A percentile compares a stretch with the other conserved stretches of the same genome.
Conservation (phyloP, 495 filamentous ascomycete species). For the Neurospora sp. region DNA sequence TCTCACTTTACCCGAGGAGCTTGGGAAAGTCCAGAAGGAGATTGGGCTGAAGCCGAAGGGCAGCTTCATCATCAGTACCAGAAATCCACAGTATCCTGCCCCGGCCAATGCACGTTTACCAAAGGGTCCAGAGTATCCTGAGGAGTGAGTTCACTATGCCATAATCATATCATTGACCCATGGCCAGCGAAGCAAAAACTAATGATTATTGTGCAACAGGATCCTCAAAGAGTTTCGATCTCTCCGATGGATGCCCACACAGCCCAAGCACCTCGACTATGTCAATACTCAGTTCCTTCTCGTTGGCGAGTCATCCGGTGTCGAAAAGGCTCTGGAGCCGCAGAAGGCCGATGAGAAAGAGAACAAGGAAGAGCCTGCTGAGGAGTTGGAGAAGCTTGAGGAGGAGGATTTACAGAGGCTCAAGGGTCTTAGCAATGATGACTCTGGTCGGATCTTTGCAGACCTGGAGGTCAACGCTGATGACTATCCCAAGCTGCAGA, state of each 20-base stretch:
- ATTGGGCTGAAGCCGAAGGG: slow-evolving; percentile 64
- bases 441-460: slow-evolving; percentile 29
- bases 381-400: slow-evolving; percentile 34
- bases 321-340: slow-evolving; percentile 51
- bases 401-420: slow-evolving; percentile 33
- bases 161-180: neutral
- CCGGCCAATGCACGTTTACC: slow-evolving; percentile 55
- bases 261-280: slow-evolving; percentile 70
- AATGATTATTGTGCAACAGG: slow-evolving; percentile 23
- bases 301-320: slow-evolving; percentile 59
- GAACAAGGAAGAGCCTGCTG: slow-evolving; percentile 49
- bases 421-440: slow-evolving; percentile 24
- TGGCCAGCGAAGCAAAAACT: slow-evolving; percentile 1
- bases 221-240: slow-evolving; percentile 64
- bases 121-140: slow-evolving; percentile 58
- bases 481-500: slow-evolving; percentile 33
- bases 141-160: slow-evolving; percentile 44
- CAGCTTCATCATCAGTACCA: slow-evolving; percentile 68
- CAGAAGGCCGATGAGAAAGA: slow-evolving; percentile 45
- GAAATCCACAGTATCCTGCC: slow-evolving; percentile 63
- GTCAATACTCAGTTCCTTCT: slow-evolving; percentile 72
- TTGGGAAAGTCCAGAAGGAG: slow-evolving; percentile 64
- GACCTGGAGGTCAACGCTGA: slow-evolving; percentile 29
- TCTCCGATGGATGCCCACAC: slow-evolving; percentile 61
- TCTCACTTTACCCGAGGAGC: slow-evolving; percentile 60